A percentile compares a stretch with the other conserved stretches of the same genome.
These are phyloP conservation scores for Paecilomyces fulvus DNA, from an alignment of 2,329 filamentous ascomycete species.

Conservation along the genomic window DNA sequence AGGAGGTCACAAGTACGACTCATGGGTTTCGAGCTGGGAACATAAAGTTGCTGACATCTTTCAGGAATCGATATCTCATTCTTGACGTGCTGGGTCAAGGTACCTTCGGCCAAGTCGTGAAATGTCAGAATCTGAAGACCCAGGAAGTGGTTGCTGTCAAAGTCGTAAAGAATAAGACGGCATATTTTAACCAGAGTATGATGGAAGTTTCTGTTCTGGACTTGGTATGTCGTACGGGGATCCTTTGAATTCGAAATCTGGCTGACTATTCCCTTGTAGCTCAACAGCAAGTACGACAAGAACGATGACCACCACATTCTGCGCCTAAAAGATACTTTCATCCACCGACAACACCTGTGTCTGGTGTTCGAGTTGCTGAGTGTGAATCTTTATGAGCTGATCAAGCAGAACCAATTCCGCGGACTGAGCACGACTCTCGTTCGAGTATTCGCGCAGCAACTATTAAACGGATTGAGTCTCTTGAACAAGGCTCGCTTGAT, in stretches of 20 bases:
- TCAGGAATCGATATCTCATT: slow-evolving; percentile 87
- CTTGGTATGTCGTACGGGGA: slow-evolving; percentile 52
- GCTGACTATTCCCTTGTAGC: slow-evolving; percentile 42
- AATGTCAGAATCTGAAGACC: slow-evolving; percentile 96
- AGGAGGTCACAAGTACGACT: slow-evolving; percentile 78
- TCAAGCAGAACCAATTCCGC: slow-evolving; percentile 99
- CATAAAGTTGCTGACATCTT: slow-evolving; percentile 7
- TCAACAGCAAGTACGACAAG: slow-evolving; percentile 98
- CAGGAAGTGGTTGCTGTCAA: slow-evolving; percentile 98
- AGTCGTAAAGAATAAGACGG: slow-evolving; percentile 97
- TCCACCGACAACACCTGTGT: slow-evolving; percentile 93
- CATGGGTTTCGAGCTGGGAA: background rate
- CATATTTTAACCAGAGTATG: slow-evolving; percentile 99
- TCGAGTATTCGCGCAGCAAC: slow-evolving; percentile 92
- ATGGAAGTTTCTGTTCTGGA: slow-evolving; percentile 99
- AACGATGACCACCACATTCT: slow-evolving; percentile 97
- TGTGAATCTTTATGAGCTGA: slow-evolving; percentile 95
- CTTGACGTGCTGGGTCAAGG: slow-evolving; percentile 94
- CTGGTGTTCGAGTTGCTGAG: slow-evolving; percentile 93
- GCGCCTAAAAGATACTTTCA: slow-evolving; percentile 94
- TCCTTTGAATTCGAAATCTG: background rate
- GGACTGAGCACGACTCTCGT: slow-evolving; percentile 94
- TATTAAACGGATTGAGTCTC: slow-evolving; percentile 83
- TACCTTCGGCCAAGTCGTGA: slow-evolving; percentile 97
- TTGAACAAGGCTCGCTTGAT: slow-evolving; percentile 95